These are phyloP conservation scores for Guillardia theta DNA, from an alignment of 78 protist species.

Conservation along the genomic window DNA sequence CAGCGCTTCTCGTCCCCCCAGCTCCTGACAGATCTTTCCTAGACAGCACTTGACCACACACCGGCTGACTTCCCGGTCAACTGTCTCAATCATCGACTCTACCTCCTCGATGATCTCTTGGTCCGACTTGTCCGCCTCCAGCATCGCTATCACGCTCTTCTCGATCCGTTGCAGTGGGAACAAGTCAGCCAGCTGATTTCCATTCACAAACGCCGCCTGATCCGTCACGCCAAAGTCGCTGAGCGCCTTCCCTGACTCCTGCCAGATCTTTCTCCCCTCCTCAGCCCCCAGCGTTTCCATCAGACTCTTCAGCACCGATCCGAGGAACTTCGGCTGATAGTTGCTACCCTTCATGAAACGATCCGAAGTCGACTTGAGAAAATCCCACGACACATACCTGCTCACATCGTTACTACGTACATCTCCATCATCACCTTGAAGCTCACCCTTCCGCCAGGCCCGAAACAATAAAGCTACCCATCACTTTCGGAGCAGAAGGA, in stretches of 20 bases:
- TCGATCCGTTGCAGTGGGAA: background rate
- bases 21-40: background rate
- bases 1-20: slow-evolving; percentile 9
- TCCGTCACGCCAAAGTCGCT: background rate
- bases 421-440: background rate
- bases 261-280: background rate
- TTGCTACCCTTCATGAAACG: too few species aligned
- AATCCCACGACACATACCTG: too few species aligned
- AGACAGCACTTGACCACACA: background rate
- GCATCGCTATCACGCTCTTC: background rate
- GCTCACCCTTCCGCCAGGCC: background rate
- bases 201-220: background rate
- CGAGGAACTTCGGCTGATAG: background rate
- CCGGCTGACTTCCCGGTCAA: background rate
- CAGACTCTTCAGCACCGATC: background rate
- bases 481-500: background rate
- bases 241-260: background rate
- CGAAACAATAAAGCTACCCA: background rate
- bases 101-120: background rate
- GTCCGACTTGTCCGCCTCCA: background rate
- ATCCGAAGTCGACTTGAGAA: too few species aligned
- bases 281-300: background rate
- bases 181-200: background rate
- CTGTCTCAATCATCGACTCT: background rate
- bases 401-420: background rate